Evolutionary conservation across 257 asterid genomes (phyloP).

Genomic region (Jacaranda mimosifolia): DNA sequence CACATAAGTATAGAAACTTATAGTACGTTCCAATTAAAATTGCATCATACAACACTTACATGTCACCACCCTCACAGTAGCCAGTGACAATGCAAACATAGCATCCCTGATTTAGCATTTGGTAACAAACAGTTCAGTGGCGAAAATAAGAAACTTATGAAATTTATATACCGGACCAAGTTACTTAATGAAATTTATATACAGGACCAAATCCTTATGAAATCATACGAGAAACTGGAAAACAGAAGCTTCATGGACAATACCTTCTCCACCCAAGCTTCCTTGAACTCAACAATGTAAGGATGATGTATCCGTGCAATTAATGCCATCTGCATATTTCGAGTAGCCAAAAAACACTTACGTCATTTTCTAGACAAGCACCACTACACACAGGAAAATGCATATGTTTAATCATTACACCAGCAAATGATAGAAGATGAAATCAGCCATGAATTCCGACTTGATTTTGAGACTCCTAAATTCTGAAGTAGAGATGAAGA

Average conservation of each 20-base stretch:
- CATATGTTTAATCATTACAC: not conserved
- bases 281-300: constrained; percentile 92
- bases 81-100: constrained; percentile 98
- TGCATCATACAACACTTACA: constrained; percentile 62
- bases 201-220: constrained; percentile 1
- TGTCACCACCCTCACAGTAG: constrained; percentile 99
- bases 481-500: constrained; percentile 10
- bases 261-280: constrained; percentile 99
- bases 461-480: constrained; percentile 25
- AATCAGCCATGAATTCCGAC: constrained; percentile 10
- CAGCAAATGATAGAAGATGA: constrained; percentile 19
- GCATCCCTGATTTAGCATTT: constrained; percentile 77
- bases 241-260: constrained; percentile 21
- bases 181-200: not conserved
- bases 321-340: constrained; percentile 84
- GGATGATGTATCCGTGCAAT: constrained; percentile 93
- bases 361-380: constrained; percentile 27
- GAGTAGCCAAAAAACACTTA: constrained; percentile 28
- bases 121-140: constrained; percentile 30
- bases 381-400: not conserved
- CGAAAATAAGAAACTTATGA: not conserved
- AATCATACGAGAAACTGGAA: not conserved
- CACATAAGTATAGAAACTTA: not conserved
- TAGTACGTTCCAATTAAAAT: not conserved
- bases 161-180: constrained; percentile 9